Conservation (phyloP, 2,329 filamentous ascomycete species). For the Escovopsis weberi region DNA sequence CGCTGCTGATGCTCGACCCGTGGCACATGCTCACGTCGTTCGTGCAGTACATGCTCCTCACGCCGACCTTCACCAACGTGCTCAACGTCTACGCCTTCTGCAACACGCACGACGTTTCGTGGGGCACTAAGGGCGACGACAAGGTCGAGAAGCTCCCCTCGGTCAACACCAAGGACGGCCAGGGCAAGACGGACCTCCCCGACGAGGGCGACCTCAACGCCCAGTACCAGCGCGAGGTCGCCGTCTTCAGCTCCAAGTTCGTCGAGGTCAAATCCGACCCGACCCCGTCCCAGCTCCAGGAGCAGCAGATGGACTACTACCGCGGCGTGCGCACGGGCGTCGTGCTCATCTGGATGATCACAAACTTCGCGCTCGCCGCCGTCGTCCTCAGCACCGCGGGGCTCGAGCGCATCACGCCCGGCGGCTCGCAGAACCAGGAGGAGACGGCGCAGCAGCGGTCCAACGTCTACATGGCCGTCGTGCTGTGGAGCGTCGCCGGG, state of each 20-base stretch:
- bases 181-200: constrained; percentile 86
- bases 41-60: constrained; percentile 85
- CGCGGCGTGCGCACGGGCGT: constrained; percentile 86
- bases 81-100: constrained; percentile 99
- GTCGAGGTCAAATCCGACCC: constrained; percentile 54
- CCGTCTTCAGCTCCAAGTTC: constrained; percentile 58
- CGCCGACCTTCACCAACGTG: constrained; percentile 94
- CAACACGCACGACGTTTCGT: constrained; percentile 94
- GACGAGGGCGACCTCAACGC: constrained; percentile 92
- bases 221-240: constrained; percentile 78
- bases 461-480: constrained; percentile 72
- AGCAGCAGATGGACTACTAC: constrained; percentile 97
- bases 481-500: constrained; percentile 79
- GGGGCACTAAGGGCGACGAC: constrained; percentile 97
- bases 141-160: constrained; percentile 82
- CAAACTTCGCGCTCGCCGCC: constrained; percentile 77
- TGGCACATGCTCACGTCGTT: constrained; percentile 99
- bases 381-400: constrained; percentile 79
- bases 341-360: constrained; percentile 92
- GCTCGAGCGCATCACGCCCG: constrained; percentile 48
- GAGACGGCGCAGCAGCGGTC: constrained; percentile 40
- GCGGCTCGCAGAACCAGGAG: constrained; percentile 18
- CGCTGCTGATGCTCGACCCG: constrained; percentile 88
- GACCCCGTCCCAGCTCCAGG: constrained; percentile 41
- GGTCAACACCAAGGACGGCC: constrained; percentile 76